Evolutionary conservation across 1,284 basidiomycete species (phyloP).

Genomic region (Kalmanozyma brasiliensis): DNA sequence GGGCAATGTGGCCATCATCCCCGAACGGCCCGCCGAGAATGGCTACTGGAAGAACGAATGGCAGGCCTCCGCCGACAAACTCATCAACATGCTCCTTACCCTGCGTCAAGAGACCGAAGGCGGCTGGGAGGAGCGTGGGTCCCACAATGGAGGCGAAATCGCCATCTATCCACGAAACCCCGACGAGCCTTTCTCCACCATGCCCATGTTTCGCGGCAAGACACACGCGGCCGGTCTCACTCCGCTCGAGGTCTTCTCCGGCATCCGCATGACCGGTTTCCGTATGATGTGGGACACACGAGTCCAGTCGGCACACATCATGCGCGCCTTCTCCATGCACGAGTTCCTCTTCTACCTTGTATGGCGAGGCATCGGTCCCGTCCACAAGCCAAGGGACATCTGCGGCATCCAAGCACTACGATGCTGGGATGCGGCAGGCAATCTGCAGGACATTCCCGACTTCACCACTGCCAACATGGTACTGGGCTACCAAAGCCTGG

Average conservation of each 20-base stretch:
- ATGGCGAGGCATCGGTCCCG: constrained; percentile 53
- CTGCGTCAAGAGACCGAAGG: constrained; percentile 39
- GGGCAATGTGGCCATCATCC: constrained; percentile 36
- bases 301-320: constrained; percentile 48
- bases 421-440: constrained; percentile 39
- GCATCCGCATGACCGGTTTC: constrained; percentile 48
- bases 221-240: constrained; percentile 27
- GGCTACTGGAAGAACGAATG: constrained; percentile 44
- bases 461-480: constrained; percentile 41
- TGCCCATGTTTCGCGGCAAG: constrained; percentile 52
- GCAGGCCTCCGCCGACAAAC: constrained; percentile 27
- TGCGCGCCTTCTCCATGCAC: constrained; percentile 45
- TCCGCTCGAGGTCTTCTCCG: constrained; percentile 51
- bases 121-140: constrained; percentile 34
- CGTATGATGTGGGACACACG: constrained; percentile 57
- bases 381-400: constrained; percentile 52
- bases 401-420: constrained; percentile 47
- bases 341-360: constrained; percentile 58
- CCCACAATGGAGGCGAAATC: constrained; percentile 23
- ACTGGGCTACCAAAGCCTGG: constrained; percentile 40
- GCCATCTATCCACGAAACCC: constrained; percentile 30
- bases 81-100: constrained; percentile 35
- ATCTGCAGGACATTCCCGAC: constrained; percentile 27
- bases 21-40: constrained; percentile 42
- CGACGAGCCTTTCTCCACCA: constrained; percentile 32